Evolutionary conservation across 768 basidiomycete genomes (phyloP).

Genomic region (Coprinopsis marcescibilis): DNA sequence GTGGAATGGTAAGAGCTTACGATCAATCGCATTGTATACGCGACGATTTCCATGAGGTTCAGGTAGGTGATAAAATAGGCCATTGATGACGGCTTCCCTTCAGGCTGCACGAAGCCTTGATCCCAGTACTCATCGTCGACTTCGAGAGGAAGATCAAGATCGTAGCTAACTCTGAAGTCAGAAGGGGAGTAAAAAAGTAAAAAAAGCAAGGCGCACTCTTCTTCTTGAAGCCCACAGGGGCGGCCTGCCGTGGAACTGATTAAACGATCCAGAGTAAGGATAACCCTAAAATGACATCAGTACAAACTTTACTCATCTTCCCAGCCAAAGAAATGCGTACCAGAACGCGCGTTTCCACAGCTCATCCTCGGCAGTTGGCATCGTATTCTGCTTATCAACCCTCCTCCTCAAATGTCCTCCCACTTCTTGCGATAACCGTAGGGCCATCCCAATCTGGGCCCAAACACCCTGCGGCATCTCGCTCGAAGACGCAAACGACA

Average conservation of each 20-base stretch:
- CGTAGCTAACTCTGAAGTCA: conserved; percentile 43
- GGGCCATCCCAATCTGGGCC: conserved; percentile 59
- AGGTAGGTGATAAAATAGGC: conserved; percentile 52
- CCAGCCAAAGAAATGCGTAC: conserved; percentile 19
- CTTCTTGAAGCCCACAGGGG: conserved; percentile 69
- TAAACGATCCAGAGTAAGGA: conserved; percentile 42
- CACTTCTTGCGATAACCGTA: conserved; percentile 70
- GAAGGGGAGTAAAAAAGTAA: too few relatives aligned
- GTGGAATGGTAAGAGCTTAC: conserved; percentile 38
- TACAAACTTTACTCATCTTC: not conserved
- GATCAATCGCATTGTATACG: conserved; percentile 53
- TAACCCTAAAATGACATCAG: conserved; percentile 31
- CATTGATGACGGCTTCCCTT: conserved; percentile 46
- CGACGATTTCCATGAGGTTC: conserved; percentile 55
- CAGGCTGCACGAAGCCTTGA: conserved; percentile 57
- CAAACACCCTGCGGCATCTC: conserved; percentile 51
- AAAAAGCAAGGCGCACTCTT: conserved; percentile 47
- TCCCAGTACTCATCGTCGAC: conserved; percentile 76
- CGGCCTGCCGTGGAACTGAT: conserved; percentile 52
- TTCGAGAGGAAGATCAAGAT: conserved; percentile 58
- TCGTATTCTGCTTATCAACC: conserved; percentile 15
- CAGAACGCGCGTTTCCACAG: conserved; percentile 71
- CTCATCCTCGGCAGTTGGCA: conserved; percentile 53
- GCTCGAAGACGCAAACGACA: conserved; percentile 42
- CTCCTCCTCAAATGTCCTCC: conserved; percentile 54